Evolutionary conservation across 108 stramenopile genomes (phyloP).

Genomic region (Seminavis robusta): DNA sequence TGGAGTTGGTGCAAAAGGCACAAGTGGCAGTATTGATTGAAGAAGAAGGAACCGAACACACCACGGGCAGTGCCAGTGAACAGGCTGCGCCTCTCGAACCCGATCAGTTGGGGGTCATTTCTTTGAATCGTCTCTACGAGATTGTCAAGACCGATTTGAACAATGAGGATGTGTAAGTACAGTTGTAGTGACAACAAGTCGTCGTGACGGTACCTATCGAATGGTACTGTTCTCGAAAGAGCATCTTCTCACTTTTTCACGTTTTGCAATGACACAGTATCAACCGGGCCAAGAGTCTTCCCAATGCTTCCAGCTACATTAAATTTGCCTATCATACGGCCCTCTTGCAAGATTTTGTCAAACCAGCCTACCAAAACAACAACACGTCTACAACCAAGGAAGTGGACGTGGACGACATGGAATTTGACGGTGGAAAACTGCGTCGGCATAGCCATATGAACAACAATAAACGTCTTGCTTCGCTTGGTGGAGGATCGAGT

Average conservation of each 20-base stretch:
- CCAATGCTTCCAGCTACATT: slow-evolving; percentile 40
- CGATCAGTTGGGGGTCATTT: slow-evolving; percentile 22
- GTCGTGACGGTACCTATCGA: too few species aligned
- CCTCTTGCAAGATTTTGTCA: slow-evolving; percentile 60
- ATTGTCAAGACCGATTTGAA: slow-evolving; percentile 26
- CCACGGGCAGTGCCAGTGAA: slow-evolving; percentile 11
- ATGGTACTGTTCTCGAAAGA: too few species aligned
- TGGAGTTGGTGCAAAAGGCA: slow-evolving; percentile 10
- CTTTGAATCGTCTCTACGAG: slow-evolving; percentile 25
- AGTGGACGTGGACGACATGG: too few species aligned
- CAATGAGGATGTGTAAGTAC: slow-evolving; percentile 34
- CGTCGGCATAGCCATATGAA: too few species aligned
- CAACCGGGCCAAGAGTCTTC: too few species aligned
- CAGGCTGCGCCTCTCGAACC: slow-evolving; percentile 13
- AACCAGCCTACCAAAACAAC: too few species aligned
- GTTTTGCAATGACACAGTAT: slow-evolving; percentile 41
- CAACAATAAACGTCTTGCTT: too few species aligned
- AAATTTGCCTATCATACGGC: slow-evolving; percentile 71
- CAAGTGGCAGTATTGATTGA: neutral
- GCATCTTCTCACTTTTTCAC: too few species aligned
- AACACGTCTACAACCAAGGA: too few species aligned
- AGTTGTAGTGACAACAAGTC: too few species aligned
- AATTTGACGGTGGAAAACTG: too few species aligned
- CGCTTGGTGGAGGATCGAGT: too few species aligned
- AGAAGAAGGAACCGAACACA: neutral